These are phyloP conservation scores for Oryza officinalis DNA, from an alignment of 176 grass and related monocot genomes.

Conservation along the genomic window DNA sequence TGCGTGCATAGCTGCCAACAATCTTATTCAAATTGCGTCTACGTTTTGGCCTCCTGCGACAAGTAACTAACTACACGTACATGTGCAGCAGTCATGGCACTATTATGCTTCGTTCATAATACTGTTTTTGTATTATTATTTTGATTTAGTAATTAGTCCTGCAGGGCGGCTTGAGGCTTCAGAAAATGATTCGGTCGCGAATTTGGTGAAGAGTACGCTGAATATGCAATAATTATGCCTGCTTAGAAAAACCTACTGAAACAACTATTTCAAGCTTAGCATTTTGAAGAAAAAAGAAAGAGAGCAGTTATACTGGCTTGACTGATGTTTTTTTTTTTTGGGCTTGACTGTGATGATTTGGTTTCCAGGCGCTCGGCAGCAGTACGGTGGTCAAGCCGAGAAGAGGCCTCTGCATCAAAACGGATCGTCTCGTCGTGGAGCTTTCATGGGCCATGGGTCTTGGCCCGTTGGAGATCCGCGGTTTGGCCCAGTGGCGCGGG, in stretches of 20 bases:
- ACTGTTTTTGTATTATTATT: not conserved
- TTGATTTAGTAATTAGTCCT: not conserved
- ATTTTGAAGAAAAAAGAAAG: not conserved
- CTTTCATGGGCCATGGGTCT: not conserved
- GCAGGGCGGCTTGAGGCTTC: slow-evolving; percentile 3
- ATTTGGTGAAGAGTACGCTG: not conserved
- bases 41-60: slow-evolving; percentile 25
- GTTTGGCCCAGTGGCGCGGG: not conserved
- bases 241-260: not conserved
- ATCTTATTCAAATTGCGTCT: not conserved
- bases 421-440: not conserved
- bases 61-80: not conserved
- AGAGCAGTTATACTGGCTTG: not conserved
- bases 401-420: not conserved
- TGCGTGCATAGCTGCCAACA: slow-evolving; percentile 3
- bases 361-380: not conserved
- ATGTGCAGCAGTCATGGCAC: not conserved
- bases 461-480: not conserved
- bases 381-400: not conserved
- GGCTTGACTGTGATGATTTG: not conserved
- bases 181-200: slow-evolving; percentile 23
- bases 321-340: not conserved
- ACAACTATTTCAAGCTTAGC: not conserved
- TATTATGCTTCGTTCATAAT: not conserved
- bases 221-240: slow-evolving; percentile 22